A percentile compares a stretch with the other conserved stretches of the same genome.
Conservation (phyloP, 768 basidiomycete species). For the Kwoniella heveanensis region DNA sequence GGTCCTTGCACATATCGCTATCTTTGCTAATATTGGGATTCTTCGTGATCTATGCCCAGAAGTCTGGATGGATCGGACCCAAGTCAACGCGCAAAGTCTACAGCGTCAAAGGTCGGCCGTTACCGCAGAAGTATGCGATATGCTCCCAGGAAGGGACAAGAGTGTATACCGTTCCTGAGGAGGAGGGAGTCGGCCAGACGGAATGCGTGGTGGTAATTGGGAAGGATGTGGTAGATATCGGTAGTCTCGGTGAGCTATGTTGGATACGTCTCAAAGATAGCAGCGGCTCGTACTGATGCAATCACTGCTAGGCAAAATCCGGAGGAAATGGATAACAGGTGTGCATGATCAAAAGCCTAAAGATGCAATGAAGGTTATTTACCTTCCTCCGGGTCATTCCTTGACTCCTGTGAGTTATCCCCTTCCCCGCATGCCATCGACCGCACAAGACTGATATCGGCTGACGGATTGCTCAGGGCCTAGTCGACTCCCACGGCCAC, state of each 20-base stretch:
- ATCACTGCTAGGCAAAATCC: conserved; percentile 14
- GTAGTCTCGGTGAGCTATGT: conserved; percentile 36
- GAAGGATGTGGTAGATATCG: conserved; percentile 40
- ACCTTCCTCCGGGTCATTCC: conserved; percentile 18
- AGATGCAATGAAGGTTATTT: conserved; percentile 32
- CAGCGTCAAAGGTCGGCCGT: conserved; percentile 1
- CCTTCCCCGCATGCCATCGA: conserved; percentile 31
- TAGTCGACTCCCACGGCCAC: conserved; percentile 53
- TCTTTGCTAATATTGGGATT: conserved; percentile 40
- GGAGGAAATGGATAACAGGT: conserved; percentile 13
- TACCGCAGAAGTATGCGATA: conserved; percentile 37
- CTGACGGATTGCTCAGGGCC: conserved; percentile 34
- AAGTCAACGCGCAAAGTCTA: conserved; percentile 5
- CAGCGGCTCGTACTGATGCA: neutral
- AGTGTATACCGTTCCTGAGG: conserved; percentile 44
- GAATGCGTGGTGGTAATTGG: conserved; percentile 44
- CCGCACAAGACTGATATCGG: no score
- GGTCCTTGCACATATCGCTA: conserved; percentile 41
- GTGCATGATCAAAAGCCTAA: conserved; percentile 8
- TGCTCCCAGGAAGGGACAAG: conserved; percentile 40
- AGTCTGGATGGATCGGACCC: neutral
- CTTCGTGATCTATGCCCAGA: conserved; percentile 40
- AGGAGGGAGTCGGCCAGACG: conserved; percentile 34
- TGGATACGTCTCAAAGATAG: neutral
- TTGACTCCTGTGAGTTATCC: no score